These are phyloP conservation scores for Pythium phragmitis DNA, from an alignment of 352 stramenopile species.

Conservation along the genomic window DNA sequence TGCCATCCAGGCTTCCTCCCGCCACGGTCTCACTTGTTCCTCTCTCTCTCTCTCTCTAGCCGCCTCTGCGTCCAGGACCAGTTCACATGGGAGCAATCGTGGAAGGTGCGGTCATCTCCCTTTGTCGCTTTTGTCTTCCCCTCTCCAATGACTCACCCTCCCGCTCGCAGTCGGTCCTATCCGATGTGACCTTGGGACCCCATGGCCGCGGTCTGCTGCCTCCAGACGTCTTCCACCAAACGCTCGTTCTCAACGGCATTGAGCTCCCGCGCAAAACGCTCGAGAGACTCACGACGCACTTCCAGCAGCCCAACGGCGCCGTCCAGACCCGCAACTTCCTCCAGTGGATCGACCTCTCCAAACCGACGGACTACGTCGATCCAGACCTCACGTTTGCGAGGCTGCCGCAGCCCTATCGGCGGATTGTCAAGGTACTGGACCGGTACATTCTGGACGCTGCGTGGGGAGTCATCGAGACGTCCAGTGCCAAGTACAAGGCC, in stretches of 20 bases:
- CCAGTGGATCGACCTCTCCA: conserved; percentile 52
- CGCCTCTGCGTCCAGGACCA: conserved; percentile 23
- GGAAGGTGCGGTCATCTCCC: conserved; percentile 19
- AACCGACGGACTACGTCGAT: conserved; percentile 55
- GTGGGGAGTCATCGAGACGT: conserved; percentile 44
- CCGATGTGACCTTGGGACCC: conserved; percentile 19
- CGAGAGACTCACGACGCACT: conserved; percentile 37
- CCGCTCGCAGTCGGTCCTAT: conserved; percentile 32
- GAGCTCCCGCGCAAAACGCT: conserved; percentile 29
- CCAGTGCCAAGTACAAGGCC: conserved; percentile 43
- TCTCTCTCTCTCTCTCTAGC: neutral
- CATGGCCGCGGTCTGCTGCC: conserved; percentile 34
- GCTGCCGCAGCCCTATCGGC: conserved; percentile 69
- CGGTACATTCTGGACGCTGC: conserved; percentile 55
- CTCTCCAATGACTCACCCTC: neutral
- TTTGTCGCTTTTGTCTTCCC: neutral
- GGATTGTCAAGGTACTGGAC: conserved; percentile 65
- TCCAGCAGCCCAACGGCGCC: conserved; percentile 42
- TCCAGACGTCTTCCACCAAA: conserved; percentile 44
- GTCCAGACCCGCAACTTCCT: conserved; percentile 45
- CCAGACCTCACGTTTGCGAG: conserved; percentile 55
- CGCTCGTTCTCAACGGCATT: conserved; percentile 50
- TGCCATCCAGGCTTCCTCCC: neutral
- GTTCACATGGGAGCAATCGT: conserved; percentile 30
- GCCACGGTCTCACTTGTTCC: neutral